Evolutionary conservation across 2,329 filamentous ascomycete species (phyloP), one percentile per base, ranked within the genome.

Genomic region (Sporothrix protearum): DNA sequence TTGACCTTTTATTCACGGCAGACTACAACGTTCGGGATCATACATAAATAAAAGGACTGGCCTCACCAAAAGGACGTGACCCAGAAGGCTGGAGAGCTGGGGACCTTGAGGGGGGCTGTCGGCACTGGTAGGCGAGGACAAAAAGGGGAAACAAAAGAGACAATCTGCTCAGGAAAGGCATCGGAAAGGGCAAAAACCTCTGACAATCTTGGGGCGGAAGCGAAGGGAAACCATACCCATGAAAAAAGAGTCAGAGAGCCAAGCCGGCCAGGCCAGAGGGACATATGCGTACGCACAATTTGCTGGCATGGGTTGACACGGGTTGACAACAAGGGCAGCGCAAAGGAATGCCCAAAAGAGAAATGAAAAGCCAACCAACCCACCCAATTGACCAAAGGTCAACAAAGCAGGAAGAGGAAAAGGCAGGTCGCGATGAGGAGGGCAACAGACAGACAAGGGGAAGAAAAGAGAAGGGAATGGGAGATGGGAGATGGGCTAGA

Each of bases 1-100:
- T 72, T 73, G 70, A 73, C 49, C 22, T 47, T 67, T 45, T n/a
- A n/a, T 30, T 39, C 7, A n/a, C 59, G n/a, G 49, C 49, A 53
- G 9, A 25, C 49, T 28, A 30, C 22, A 30, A n/a, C n/a, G n/a
- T n/a, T n/a, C n/a, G n/a, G n/a, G n/a, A n/a, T n/a, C n/a, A n/a
- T n/a, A n/a, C n/a, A n/a, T n/a, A 36, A n/a, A 6, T 6, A 42
- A 45, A 57, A 51, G 12, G 9, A 9, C 42, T 33, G 28, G n/a
- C 61, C 16, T 39, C 64, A 47, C 22, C 30, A 64, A 47, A 45
- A 10, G 33, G 1, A 39, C 8, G 12, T 16, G 36, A 64, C 39
- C 59, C 39, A 36, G 19, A 68, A 53, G 45, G 45, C 64, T 51
- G 45, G 45, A 33, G 28, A 19, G 49, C 42, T 45, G 39, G 39